Evolutionary conservation across 306 rosid species (phyloP).

Genomic region (Dalbergia oliveri): DNA sequence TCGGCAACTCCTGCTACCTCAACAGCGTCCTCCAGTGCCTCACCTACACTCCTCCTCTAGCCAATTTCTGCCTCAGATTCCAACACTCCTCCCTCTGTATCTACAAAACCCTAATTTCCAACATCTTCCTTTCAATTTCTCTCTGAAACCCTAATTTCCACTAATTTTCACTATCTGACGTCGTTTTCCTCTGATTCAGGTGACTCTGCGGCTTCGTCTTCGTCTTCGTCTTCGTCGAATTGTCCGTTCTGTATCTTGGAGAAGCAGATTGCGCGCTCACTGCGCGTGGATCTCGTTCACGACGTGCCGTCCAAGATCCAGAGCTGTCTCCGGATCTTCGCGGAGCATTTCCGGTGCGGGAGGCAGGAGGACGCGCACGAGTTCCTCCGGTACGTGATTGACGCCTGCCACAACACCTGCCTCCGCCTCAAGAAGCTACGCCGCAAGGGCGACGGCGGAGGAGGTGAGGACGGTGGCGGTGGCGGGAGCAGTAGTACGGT

Average conservation of each 20-base stretch:
- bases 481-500: slow-evolving; percentile 45
- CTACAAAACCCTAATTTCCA: not conserved
- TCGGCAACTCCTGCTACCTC: slow-evolving; percentile 98
- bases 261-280: slow-evolving; percentile 80
- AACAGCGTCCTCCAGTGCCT: slow-evolving; percentile 99
- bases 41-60: slow-evolving; percentile 98
- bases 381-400: slow-evolving; percentile 90
- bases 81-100: slow-evolving; percentile 84
- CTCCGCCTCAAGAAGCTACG: slow-evolving; percentile 86
- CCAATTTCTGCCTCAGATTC: slow-evolving; percentile 93
- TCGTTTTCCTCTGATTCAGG: slow-evolving; percentile 52
- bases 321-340: slow-evolving; percentile 79
- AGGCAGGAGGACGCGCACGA: slow-evolving; percentile 99
- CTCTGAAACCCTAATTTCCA: slow-evolving; percentile 5
- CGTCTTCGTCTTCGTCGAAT: slow-evolving; percentile 33
- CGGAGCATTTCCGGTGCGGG: slow-evolving; percentile 80
- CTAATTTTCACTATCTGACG: not conserved
- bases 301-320: slow-evolving; percentile 83
- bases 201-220: slow-evolving; percentile 61
- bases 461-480: not conserved
- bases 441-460: slow-evolving; percentile 44
- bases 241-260: slow-evolving; percentile 94
- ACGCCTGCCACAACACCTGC: slow-evolving; percentile 95
- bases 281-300: slow-evolving; percentile 67
- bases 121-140: not conserved